phyloP scores from a whole-genome alignment of 768 basidiomycete genomes.

The Amanita inopinata region DNA sequence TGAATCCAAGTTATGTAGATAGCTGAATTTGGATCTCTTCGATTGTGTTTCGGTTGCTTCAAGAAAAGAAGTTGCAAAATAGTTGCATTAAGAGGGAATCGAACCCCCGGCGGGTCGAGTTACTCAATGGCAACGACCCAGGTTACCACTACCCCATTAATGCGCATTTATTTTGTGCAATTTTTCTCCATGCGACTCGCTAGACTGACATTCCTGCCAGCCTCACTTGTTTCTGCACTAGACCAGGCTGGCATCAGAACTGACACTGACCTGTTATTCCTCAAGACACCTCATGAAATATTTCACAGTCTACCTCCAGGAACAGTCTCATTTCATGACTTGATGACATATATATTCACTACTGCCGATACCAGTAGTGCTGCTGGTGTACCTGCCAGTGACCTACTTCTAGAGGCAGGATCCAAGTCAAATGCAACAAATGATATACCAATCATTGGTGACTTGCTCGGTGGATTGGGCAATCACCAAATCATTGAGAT shows the following conservation, averaged over 20 bases:
- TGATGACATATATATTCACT: constrained; percentile 28
- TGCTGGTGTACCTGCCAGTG: constrained; percentile 25
- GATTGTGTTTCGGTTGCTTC: not conserved
- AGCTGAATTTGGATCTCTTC: not conserved
- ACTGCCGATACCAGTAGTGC: constrained; percentile 37
- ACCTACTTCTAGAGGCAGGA: constrained; percentile 19
- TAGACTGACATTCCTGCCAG: constrained; percentile 21
- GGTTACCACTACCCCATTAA: constrained; percentile 60
- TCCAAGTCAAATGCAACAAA: constrained; percentile 16
- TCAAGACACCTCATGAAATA: constrained; percentile 35
- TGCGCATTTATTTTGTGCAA: constrained; percentile 19
- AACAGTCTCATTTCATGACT: constrained; percentile 37
- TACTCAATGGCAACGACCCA: constrained; percentile 51
- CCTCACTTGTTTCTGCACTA: constrained; percentile 33
- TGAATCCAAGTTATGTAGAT: not conserved
- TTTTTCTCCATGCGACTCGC: constrained; percentile 30
- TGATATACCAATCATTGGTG: constrained; percentile 43
- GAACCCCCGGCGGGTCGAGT: constrained; percentile 83
- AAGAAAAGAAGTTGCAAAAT: not conserved
- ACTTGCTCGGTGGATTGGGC: constrained; percentile 40
- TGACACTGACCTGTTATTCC: constrained; percentile 49
- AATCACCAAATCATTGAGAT: constrained; percentile 52
- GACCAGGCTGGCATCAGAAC: constrained; percentile 42
- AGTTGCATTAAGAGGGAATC: constrained; percentile 79
- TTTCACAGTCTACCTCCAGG: constrained; percentile 40